Evolutionary conservation across 2,329 filamentous ascomycete species (phyloP), one percentile per base, ranked within the genome.

Genomic region (Sporothrix luriei): DNA sequence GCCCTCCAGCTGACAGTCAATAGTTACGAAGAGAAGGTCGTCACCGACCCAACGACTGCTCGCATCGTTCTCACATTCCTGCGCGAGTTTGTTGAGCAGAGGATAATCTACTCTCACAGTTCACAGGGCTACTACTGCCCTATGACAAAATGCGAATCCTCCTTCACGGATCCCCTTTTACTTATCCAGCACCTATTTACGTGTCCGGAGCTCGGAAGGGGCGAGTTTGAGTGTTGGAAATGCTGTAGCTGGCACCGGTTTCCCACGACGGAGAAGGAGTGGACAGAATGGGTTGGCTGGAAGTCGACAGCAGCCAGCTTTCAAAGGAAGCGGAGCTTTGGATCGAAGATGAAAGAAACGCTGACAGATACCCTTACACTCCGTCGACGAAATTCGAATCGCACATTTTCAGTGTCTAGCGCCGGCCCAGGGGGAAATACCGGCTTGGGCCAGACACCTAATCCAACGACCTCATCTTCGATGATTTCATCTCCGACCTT

Each of bases 201-300:
- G 14, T 77, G 76, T 40, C 74, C 74, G 1, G 74, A 75, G 62
- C 71, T 77, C 26, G 66, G 72, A 7, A 74, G 66, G 65, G 76
- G 76, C 70, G 72, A 74, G 67, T 77, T 77, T 49, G 71, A 74
- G 66, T 77, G 76, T 72, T 73, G 74, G 72, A 75, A 75, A 68
- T 77, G 76, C 69, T 73, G 71, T 66, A 70, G 66, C 59, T 75
- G 72, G 70, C 76, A 77, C 66, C 69, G 70, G 46, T 76, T 76
- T 64, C 76, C 76, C 40, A 76, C 75, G 29, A 74, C 71, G 70
- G 76, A 77, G 70, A 76, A 76, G 68, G 76, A 75, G 33, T 77
- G 76, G 76, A 66, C 73, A 9, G 73, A 75, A 11, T 77, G 75
- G 74, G 51, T 70, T 2, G 75, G 75, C 10, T 76, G 75, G 74